Conservation (phyloP, 139 green algal genomes). For the Pseudopediastrum boryanum region DNA sequence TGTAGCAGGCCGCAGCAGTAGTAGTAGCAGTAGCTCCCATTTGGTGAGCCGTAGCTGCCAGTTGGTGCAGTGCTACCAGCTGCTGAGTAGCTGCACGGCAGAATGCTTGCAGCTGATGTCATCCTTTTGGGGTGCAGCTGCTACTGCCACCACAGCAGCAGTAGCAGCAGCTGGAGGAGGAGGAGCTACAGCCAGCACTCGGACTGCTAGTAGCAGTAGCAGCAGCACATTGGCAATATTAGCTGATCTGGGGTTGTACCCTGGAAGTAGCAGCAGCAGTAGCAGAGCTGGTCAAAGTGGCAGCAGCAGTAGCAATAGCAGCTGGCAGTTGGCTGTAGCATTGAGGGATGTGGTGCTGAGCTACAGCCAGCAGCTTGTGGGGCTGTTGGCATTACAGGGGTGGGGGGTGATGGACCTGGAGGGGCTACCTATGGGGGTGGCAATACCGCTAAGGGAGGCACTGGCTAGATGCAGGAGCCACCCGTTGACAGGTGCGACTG, state of each 20-base stretch:
- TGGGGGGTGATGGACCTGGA: slow-evolving; percentile 72
- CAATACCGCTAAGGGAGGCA: slow-evolving; percentile 76
- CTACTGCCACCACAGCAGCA: background rate
- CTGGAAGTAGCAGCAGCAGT: background rate
- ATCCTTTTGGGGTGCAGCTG: background rate
- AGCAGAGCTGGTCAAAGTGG: slow-evolving; percentile 37
- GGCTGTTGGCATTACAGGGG: slow-evolving; percentile 53
- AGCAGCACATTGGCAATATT: background rate
- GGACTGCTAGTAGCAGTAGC: background rate
- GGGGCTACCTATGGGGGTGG: slow-evolving; percentile 74
- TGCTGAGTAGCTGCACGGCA: slow-evolving; percentile 35
- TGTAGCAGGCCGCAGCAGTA: background rate
- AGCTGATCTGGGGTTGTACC: no score
- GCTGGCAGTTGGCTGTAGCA: no score
- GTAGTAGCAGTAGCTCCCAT: background rate
- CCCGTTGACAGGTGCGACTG: slow-evolving; percentile 60
- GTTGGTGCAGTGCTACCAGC: slow-evolving; percentile 21
- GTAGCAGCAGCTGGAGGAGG: background rate
- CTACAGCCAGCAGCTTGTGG: slow-evolving; percentile 32
- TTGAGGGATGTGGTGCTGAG: slow-evolving; percentile 37
- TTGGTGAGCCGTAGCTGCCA: slow-evolving; percentile 1
- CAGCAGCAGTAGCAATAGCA: background rate
- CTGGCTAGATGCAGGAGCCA: slow-evolving; percentile 65
- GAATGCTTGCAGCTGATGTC: slow-evolving; percentile 17
- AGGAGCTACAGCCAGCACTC: background rate